Conservation (phyloP, 345 rosid species). For the Lepidium didymum region DNA sequence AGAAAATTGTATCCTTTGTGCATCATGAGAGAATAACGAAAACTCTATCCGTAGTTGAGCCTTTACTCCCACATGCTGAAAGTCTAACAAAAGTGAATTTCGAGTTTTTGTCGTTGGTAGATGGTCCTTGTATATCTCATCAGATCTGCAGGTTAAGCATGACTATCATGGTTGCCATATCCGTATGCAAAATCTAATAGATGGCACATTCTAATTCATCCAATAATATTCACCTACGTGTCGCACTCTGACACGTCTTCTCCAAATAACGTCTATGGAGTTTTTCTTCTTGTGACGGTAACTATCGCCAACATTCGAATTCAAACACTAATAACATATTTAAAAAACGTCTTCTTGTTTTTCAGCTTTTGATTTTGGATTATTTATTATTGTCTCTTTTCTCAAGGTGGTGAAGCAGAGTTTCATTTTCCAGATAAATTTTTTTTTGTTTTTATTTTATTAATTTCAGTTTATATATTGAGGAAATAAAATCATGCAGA, state of each 20-base stretch:
- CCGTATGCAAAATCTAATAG: constrained; percentile 21
- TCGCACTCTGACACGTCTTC: neutral
- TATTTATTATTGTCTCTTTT: neutral
- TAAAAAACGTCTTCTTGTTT: neutral
- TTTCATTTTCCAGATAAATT: neutral
- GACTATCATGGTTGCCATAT: no score
- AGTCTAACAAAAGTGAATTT: no score
- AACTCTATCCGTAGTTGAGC: no score
- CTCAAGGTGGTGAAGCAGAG: neutral
- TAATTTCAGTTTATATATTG: neutral
- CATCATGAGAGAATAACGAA: no score
- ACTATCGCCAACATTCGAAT: constrained; percentile 29
- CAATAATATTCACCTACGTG: constrained; percentile 2
- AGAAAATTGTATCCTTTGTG: no score
- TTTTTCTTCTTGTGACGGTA: constrained; percentile 23
- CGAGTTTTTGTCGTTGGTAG: no score
- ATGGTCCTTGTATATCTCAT: no score
- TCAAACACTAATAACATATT: neutral
- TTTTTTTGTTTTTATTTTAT: neutral
- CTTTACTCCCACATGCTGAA: no score
- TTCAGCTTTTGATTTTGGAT: neutral
- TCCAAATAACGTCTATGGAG: constrained; percentile 9
- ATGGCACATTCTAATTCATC: constrained; percentile 17
- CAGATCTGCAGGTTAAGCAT: no score
- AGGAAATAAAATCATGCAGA: constrained; percentile 44